These are phyloP conservation scores for Teunomyces cretensis DNA, from an alignment of 805 yeast genomes.

Conservation along the genomic window DNA sequence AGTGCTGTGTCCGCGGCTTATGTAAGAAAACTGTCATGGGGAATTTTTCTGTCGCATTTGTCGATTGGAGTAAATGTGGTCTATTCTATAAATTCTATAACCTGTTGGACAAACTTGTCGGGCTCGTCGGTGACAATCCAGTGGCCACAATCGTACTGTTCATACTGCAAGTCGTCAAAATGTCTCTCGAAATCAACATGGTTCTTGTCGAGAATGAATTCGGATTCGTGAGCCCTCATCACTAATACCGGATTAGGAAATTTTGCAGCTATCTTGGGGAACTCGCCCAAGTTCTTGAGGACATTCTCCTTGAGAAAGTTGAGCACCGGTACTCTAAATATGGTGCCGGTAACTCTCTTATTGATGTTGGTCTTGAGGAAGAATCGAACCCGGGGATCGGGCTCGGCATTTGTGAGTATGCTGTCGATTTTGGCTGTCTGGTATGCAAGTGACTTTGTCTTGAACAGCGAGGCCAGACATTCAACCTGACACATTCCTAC, in stretches of 20 bases:
- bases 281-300: conserved; percentile 27
- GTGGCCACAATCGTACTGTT: conserved; percentile 32
- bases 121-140: conserved; percentile 44
- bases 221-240: conserved; percentile 43
- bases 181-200: conserved; percentile 20
- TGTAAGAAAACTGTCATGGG: conserved; percentile 1
- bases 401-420: conserved; percentile 24
- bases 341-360: conserved; percentile 25
- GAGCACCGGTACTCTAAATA: conserved; percentile 33
- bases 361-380: conserved; percentile 41
- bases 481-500: conserved; percentile 41
- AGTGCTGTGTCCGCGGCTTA: conserved; percentile 2
- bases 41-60: not conserved
- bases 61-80: too few species aligned
- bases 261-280: conserved; percentile 27
- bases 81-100: conserved; percentile 5
- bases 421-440: conserved; percentile 16
- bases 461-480: conserved; percentile 13
- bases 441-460: conserved; percentile 3
- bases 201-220: conserved; percentile 37
- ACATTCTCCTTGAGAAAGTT: conserved; percentile 22
- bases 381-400: conserved; percentile 26
- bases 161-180: conserved; percentile 20
- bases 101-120: conserved; percentile 18
- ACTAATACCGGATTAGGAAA: conserved; percentile 40